Evolutionary conservation across 2,329 filamentous ascomycete genomes (phyloP), one percentile per base, ranked within the genome.

Genomic region (Phialocephala subalpina): DNA sequence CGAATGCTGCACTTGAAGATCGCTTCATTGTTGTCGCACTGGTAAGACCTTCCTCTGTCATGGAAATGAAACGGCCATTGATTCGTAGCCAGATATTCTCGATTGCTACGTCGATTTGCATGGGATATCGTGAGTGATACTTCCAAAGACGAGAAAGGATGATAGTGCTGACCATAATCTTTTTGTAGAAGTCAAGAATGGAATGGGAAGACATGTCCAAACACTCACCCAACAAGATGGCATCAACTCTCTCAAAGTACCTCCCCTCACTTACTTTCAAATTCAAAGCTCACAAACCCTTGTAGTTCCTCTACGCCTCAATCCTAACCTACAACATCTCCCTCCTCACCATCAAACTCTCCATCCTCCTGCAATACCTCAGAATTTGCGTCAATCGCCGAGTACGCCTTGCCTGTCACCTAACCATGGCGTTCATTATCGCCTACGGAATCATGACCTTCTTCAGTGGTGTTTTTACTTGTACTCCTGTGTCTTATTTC

Each of bases 341-440:
- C 27, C 53, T 63, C 20, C 42, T 56, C 38, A 63, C 65, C 47
- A 65, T 49, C 27, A 68, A 68, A 63, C 20, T 62, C 16, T 65
- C 66, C 14, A 68, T 68, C 40, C 53, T 67, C 9, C 56, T 62
- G 11, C 59, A 61, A 38, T 64, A 67, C 42, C 62, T 64, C 35
- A 52, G 62, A 38, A 56, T 67, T n/a, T 60, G 35, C 22, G 40
- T 55, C 29, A 20, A 29, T 20, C 49, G 27, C 20, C 36, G 29
- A 12, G 47, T 60, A 9, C 58, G 62, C 2, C 52, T 27, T 7
- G 58, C 38, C 14, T 64, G 62, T 33, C 58, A 64, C 42, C 20
- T 29, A 2, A 53, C 64, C 7, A 47, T 67, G 14, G 12, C 62
- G 14, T 62, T 64, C 25, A 55, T 58, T 20, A 49, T 64, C 18